Evolutionary conservation across 2,329 filamentous ascomycete genomes (phyloP).

Genomic region (Ophiostoma ips): DNA sequence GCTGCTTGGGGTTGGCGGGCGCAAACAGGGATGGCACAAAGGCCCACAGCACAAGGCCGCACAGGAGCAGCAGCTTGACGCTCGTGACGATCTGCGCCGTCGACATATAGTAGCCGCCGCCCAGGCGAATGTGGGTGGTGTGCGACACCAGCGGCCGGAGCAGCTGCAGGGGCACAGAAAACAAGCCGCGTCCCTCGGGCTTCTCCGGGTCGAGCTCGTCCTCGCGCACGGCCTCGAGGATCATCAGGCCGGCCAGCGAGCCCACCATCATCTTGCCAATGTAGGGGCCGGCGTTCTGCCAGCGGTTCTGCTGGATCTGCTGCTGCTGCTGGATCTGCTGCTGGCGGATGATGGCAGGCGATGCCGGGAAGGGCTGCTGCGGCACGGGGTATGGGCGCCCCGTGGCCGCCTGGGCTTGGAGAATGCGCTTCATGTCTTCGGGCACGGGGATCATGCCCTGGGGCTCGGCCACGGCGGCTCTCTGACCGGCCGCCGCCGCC

Average conservation of each 20-base stretch:
- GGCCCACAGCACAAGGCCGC: conserved; percentile 40
- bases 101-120: conserved; percentile 40
- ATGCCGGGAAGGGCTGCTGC: conserved; percentile 24
- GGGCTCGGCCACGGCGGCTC: conserved; percentile 24
- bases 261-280: conserved; percentile 80
- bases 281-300: conserved; percentile 41
- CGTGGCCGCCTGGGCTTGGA: conserved; percentile 41
- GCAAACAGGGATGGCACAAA: conserved; percentile 40
- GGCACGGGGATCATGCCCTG: conserved; percentile 52
- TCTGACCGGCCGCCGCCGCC: conserved; percentile 19
- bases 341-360: conserved; percentile 35
- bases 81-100: conserved; percentile 32
- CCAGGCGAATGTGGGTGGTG: conserved; percentile 31
- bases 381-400: conserved; percentile 38
- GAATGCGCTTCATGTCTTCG: conserved; percentile 49
- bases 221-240: conserved; percentile 65
- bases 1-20: conserved; percentile 38
- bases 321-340: conserved; percentile 42
- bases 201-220: conserved; percentile 50
- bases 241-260: conserved; percentile 81
- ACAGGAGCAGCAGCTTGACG: conserved; percentile 37
- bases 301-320: conserved; percentile 36
- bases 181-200: conserved; percentile 51
- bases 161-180: conserved; percentile 44
- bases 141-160: conserved; percentile 32